Evolutionary conservation across 2,329 filamentous ascomycete species (phyloP).

Genomic region (Pestalotiopsis sp.): DNA sequence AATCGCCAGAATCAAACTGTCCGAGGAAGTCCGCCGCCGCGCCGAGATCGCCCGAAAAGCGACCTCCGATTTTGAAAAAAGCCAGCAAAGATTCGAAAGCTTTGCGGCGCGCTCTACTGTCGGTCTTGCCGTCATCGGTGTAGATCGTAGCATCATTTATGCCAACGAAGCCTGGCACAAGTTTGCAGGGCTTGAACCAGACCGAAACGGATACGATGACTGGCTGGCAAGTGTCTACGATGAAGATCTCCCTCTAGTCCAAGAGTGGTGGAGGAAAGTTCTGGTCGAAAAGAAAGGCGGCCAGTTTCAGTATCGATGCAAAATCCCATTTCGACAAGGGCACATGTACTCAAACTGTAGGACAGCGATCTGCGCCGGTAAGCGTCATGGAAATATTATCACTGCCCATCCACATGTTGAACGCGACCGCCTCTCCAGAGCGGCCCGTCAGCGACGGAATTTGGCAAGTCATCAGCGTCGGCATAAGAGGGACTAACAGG

Average conservation of each 20-base stretch:
- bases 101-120: constrained; percentile 29
- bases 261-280: constrained; percentile 25
- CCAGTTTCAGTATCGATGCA: constrained; percentile 28
- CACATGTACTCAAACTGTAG: constrained; percentile 26
- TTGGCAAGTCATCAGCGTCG: background rate
- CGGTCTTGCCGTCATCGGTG: constrained; percentile 26
- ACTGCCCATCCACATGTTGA: background rate
- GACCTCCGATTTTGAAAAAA: constrained; percentile 23
- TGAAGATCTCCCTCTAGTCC: constrained; percentile 25
- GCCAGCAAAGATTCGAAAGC: constrained; percentile 27
- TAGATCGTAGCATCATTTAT: constrained; percentile 25
- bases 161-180: constrained; percentile 31
- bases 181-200: constrained; percentile 24
- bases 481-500: background rate
- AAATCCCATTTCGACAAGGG: constrained; percentile 26
- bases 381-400: background rate
- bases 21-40: constrained; percentile 26
- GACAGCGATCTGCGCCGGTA: constrained; percentile 26
- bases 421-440: background rate
- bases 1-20: constrained; percentile 22
- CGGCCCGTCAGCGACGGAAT: too few relatives aligned
- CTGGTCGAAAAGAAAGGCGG: constrained; percentile 25
- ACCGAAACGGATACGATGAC: constrained; percentile 17
- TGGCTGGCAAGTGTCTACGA: constrained; percentile 24
- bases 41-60: constrained; percentile 26